Evolutionary conservation across 2,329 filamentous ascomycete species (phyloP).

Genomic region (Colletotrichum echinochloae): DNA sequence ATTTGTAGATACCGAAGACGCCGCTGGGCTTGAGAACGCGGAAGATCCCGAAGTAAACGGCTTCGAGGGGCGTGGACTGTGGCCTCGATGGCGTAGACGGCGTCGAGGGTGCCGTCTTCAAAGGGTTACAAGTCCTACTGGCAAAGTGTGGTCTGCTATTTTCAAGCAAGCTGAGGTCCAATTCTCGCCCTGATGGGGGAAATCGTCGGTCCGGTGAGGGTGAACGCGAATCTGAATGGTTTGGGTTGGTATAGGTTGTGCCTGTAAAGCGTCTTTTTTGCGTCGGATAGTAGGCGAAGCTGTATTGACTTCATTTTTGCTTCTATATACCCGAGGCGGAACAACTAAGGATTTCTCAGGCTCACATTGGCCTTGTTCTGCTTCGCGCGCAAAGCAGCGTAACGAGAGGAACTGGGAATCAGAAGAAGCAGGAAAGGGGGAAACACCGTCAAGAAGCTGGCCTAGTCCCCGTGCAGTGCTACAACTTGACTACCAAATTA

Average conservation of each 20-base stretch:
- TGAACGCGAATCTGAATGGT: constrained; percentile 11
- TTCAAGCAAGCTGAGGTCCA: neutral
- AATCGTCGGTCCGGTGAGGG: neutral
- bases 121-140: constrained; percentile 62
- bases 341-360: neutral
- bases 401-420: no score
- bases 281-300: neutral
- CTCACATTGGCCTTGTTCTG: neutral
- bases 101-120: constrained; percentile 90
- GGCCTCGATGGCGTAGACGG: constrained; percentile 96
- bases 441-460: neutral
- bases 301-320: neutral
- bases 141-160: neutral
- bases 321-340: neutral
- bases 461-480: neutral
- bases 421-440: no score
- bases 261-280: neutral
- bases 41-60: constrained; percentile 95
- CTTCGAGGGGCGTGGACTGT: constrained; percentile 92
- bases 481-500: neutral
- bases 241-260: no score
- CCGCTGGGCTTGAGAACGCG: constrained; percentile 96
- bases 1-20: constrained; percentile 97
- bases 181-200: constrained; percentile 1
- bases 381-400: neutral